Percentiles rank a stretch among this genome's conserved stretches.
Conservation (phyloP, 2,329 filamentous ascomycete genomes). For the Xylariaceae sp. region DNA sequence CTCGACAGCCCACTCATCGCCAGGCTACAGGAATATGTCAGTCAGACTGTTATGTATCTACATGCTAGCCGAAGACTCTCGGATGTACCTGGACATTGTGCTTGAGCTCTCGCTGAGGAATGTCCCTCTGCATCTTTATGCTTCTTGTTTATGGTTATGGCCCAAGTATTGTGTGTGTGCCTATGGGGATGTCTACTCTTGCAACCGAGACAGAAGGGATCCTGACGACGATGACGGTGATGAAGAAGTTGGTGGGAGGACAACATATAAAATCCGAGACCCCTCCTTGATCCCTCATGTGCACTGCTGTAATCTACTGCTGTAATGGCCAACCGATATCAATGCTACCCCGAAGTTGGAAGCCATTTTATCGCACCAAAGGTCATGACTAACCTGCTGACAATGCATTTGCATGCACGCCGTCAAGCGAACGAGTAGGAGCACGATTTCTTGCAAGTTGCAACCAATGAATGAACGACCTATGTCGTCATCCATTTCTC, state of each 20-base stretch:
- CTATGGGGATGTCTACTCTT: not conserved
- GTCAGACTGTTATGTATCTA: not conserved
- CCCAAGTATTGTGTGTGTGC: not conserved
- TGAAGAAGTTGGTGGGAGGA: too few relatives aligned
- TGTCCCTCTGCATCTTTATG: constrained; percentile 21
- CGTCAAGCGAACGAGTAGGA: constrained; percentile 2
- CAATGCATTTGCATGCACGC: constrained; percentile 1
- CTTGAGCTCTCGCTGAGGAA: constrained; percentile 16
- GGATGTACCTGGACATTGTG: constrained; percentile 15
- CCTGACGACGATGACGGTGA: too few relatives aligned
- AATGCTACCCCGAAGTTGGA: not conserved
- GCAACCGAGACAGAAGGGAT: not conserved
- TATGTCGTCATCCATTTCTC: not conserved
- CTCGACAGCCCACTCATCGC: constrained; percentile 22
- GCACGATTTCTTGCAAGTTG: not conserved
- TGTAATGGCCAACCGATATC: too few relatives aligned
- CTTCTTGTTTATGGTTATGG: not conserved
- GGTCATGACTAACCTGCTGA: too few relatives aligned
- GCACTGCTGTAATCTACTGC: too few relatives aligned
- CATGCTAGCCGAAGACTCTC: not conserved
- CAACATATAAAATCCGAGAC: too few relatives aligned
- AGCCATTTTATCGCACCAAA: not conserved
- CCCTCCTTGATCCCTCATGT: too few relatives aligned
- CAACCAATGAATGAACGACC: not conserved
- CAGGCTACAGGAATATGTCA: constrained; percentile 12